Conservation (phyloP, 441 rosid species). For the Adansonia rubrostipa region DNA sequence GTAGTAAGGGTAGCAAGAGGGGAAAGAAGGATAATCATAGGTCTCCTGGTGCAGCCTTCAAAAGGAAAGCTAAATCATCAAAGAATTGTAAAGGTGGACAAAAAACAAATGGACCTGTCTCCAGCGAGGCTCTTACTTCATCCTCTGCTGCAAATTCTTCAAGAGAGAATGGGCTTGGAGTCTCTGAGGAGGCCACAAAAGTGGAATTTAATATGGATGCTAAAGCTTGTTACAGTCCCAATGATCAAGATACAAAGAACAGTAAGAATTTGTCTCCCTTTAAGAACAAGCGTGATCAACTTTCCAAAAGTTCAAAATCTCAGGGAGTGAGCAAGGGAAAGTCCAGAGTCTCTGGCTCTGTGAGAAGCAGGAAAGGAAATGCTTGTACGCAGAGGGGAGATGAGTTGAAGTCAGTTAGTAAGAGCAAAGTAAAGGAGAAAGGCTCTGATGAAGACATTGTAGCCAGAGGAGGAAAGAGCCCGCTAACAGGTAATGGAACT, state of each 20-base stretch:
- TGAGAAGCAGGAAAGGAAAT: conserved; percentile 49
- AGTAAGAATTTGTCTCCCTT: conserved; percentile 39
- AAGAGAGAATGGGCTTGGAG: conserved; percentile 37
- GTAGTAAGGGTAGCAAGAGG: conserved; percentile 37
- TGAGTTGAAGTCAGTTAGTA: conserved; percentile 41
- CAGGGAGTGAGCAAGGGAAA: conserved; percentile 49
- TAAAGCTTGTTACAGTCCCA: conserved; percentile 30
- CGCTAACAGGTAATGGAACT: conserved; percentile 55
- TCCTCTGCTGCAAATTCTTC: conserved; percentile 42
- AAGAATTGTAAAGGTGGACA: conserved; percentile 49
- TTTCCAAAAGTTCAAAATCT: conserved; percentile 50
- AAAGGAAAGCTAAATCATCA: conserved; percentile 45
- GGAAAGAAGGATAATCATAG: conserved; percentile 57
- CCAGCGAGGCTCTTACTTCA: conserved; percentile 38
- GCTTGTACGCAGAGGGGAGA: conserved; percentile 42
- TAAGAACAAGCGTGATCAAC: conserved; percentile 41
- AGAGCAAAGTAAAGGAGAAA: conserved; percentile 47
- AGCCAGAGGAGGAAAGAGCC: conserved; percentile 40
- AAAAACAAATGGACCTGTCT: conserved; percentile 32
- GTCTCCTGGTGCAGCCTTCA: conserved; percentile 37
- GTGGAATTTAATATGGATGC: conserved; percentile 33
- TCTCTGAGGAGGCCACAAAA: conserved; percentile 33
- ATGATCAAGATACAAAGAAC: conserved; percentile 38
- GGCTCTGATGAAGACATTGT: conserved; percentile 37
- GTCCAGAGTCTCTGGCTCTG: conserved; percentile 51